phyloP scores from a whole-genome alignment of 805 yeast genomes.

The Yarrowia divulgata region DNA sequence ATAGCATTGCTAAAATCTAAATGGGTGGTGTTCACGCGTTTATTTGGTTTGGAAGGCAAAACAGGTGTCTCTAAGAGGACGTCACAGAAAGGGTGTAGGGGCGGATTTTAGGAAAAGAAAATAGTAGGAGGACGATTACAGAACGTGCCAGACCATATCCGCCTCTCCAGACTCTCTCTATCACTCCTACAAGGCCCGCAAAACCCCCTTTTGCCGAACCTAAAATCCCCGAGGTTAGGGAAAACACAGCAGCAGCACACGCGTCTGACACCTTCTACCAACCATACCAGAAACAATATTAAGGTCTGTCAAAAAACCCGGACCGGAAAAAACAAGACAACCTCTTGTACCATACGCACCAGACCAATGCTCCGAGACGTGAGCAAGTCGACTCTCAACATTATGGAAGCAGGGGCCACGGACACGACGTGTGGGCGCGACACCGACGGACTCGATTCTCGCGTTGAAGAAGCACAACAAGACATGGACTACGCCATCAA shows the following conservation, averaged over 20 bases:
- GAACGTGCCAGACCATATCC: too few species aligned
- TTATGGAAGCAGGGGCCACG: conserved; percentile 16
- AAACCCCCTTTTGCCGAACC: neutral
- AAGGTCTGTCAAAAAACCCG: conserved; percentile 8
- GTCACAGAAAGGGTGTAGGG: neutral
- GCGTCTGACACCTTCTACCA: neutral
- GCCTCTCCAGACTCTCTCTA: too few species aligned
- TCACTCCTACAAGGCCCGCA: neutral
- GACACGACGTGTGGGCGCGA: conserved; percentile 13
- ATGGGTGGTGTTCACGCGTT: conserved; percentile 19
- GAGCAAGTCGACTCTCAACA: conserved; percentile 37
- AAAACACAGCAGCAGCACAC: neutral
- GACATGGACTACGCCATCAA: conserved; percentile 59
- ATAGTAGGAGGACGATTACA: too few species aligned
- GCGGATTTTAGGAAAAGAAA: neutral
- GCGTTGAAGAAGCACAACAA: neutral
- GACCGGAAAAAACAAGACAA: neutral
- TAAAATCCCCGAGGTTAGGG: conserved; percentile 5
- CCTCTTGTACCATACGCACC: neutral
- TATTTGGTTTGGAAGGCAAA: conserved; percentile 11
- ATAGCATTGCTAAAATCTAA: conserved; percentile 9
- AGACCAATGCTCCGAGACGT: conserved; percentile 32
- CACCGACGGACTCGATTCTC: neutral
- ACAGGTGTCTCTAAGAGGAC: neutral
- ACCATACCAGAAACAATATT: neutral